Percentiles rank a stretch among this genome's conserved stretches.
phyloP scores from a whole-genome alignment of 805 yeast genomes.

The Metschnikowia gelsemii region DNA sequence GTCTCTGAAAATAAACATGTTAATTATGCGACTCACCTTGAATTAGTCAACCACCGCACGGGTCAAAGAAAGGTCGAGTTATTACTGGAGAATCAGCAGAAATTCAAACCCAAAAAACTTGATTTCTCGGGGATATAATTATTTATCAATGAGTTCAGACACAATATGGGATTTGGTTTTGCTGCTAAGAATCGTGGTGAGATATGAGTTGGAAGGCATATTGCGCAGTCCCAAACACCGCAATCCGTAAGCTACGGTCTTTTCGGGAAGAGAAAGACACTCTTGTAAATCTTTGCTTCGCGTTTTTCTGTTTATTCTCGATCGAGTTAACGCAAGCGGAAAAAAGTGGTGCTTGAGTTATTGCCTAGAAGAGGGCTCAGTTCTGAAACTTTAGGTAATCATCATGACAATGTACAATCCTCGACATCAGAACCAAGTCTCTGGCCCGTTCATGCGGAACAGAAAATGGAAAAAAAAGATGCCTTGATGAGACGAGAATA shows the following conservation, averaged over 20 bases:
- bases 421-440: background rate
- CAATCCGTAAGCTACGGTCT: too few relatives aligned
- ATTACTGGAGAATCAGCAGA: constrained; percentile 30
- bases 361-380: too few relatives aligned
- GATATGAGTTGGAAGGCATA: too few relatives aligned
- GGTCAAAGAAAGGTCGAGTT: constrained; percentile 35
- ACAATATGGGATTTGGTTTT: background rate
- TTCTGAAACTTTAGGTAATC: background rate
- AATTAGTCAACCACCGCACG: constrained; percentile 41
- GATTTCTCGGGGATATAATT: constrained; percentile 23
- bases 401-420: background rate
- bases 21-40: constrained; percentile 40
- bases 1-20: constrained; percentile 1
- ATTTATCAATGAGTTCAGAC: background rate
- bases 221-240: too few relatives aligned
- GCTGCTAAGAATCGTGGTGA: too few relatives aligned
- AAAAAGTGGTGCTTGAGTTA: too few relatives aligned
- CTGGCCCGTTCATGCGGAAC: background rate
- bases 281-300: too few relatives aligned
- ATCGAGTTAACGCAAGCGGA: too few relatives aligned
- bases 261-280: too few relatives aligned
- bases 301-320: too few relatives aligned
- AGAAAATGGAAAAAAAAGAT: background rate
- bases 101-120: constrained; percentile 40
- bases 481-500: background rate